Conservation (phyloP, 192 early-diverging fungal species). For the Diversispora epigaea region DNA sequence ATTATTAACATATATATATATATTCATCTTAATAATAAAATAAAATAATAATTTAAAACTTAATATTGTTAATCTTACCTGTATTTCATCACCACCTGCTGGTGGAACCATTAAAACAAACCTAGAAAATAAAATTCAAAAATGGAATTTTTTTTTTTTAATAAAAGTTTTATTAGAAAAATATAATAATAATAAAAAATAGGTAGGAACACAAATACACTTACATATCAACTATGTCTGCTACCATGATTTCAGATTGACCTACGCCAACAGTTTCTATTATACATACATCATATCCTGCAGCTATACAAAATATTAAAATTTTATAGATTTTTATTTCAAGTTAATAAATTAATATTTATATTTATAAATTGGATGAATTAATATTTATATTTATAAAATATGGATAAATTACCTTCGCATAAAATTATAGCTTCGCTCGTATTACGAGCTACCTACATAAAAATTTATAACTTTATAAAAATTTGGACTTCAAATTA, state of each 20-base stretch:
- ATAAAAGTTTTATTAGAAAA: too few species aligned
- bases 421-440: conserved; percentile 77
- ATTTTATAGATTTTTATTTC: background rate
- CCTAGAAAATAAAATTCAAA: conserved; percentile 34
- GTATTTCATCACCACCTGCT: conserved; percentile 83
- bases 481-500: background rate
- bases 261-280: conserved; percentile 88
- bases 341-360: conserved; percentile 26
- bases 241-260: conserved; percentile 83
- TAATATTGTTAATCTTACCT: conserved; percentile 39
- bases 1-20: background rate
- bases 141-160: too few species aligned
- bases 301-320: conserved; percentile 47
- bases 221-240: conserved; percentile 84
- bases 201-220: background rate
- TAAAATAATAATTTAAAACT: background rate
- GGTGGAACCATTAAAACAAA: conserved; percentile 78
- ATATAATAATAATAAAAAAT: background rate
- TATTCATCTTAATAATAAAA: background rate
- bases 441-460: conserved; percentile 74
- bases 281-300: conserved; percentile 75
- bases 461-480: background rate
- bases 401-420: conserved; percentile 54
- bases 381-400: background rate
- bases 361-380: background rate